Conservation (phyloP, 2,329 filamentous ascomycete species). For the Penicillium crustosum region DNA sequence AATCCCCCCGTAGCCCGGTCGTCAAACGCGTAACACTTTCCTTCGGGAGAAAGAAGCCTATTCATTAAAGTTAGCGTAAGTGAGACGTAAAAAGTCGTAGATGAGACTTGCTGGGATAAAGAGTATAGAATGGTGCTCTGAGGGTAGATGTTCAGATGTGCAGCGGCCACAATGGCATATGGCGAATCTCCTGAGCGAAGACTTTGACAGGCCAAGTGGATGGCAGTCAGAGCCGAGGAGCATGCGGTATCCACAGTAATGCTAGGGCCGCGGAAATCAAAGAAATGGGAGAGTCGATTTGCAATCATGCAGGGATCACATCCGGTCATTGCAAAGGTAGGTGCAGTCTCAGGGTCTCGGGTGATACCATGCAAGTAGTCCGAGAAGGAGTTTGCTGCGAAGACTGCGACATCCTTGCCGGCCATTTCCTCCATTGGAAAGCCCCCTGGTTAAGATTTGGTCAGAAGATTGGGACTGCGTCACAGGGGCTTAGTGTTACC, state of each 20-base stretch:
- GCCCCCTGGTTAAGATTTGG: slow-evolving; percentile 21
- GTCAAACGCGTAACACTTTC: background rate
- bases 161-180: background rate
- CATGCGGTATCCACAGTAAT: slow-evolving; percentile 32
- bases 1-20: background rate
- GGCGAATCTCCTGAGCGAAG: slow-evolving; percentile 25
- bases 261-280: slow-evolving; percentile 30
- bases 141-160: background rate
- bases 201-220: slow-evolving; percentile 31
- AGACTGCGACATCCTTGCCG: slow-evolving; percentile 18
- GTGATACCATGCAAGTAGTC: background rate
- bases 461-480: background rate
- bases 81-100: background rate
- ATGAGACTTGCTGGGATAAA: background rate
- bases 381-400: slow-evolving; percentile 20
- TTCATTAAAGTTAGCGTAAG: background rate
- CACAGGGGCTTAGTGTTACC: background rate
- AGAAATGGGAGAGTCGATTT: slow-evolving; percentile 35
- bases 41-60: background rate
- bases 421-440: slow-evolving; percentile 20
- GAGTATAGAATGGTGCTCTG: background rate
- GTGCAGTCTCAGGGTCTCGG: background rate
- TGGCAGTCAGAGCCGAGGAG: slow-evolving; percentile 24
- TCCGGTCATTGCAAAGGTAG: slow-evolving; percentile 18
- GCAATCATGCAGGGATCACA: slow-evolving; percentile 9